Evolutionary conservation across 768 basidiomycete genomes (phyloP).

Genomic region (Dioszegia aurantiaca): DNA sequence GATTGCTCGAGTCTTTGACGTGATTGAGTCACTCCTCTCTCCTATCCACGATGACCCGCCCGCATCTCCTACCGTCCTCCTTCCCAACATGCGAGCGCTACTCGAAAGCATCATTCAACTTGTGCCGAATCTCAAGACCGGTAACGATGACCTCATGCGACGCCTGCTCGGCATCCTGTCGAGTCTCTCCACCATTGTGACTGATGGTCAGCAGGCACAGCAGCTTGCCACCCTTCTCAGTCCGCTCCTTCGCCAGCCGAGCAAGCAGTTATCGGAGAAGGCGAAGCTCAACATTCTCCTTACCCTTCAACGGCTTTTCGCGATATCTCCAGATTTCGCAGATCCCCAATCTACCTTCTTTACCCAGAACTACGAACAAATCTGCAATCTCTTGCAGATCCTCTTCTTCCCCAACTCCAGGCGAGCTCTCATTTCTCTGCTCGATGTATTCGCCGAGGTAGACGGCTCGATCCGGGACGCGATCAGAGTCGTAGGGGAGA

Average conservation of each 20-base stretch:
- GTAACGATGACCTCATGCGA: conserved; percentile 61
- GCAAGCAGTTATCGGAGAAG: conserved; percentile 75
- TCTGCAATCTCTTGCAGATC: conserved; percentile 74
- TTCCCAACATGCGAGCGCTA: conserved; percentile 59
- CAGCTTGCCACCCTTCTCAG: conserved; percentile 69
- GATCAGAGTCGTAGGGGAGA: conserved; percentile 60
- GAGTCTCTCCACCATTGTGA: conserved; percentile 69
- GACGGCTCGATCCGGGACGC: conserved; percentile 57
- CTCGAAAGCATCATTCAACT: conserved; percentile 69
- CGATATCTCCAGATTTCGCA: conserved; percentile 57
- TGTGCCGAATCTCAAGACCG: conserved; percentile 62
- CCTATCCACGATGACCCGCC: too few species aligned
- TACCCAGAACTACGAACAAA: conserved; percentile 52
- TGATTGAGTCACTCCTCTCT: conserved; percentile 64
- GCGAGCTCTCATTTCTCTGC: conserved; percentile 65
- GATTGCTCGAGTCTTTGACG: conserved; percentile 75
- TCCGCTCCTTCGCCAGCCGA: conserved; percentile 74
- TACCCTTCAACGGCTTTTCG: conserved; percentile 63
- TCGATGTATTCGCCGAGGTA: conserved; percentile 59
- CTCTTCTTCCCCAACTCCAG: conserved; percentile 71
- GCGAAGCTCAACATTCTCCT: conserved; percentile 76
- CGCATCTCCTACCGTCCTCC: conserved; percentile 56
- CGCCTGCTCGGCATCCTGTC: conserved; percentile 81
- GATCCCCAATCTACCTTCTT: conserved; percentile 44
- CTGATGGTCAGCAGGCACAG: conserved; percentile 68